Evolutionary conservation across 1,284 basidiomycete species (phyloP).

Genomic region (Moesziomyces sp.): DNA sequence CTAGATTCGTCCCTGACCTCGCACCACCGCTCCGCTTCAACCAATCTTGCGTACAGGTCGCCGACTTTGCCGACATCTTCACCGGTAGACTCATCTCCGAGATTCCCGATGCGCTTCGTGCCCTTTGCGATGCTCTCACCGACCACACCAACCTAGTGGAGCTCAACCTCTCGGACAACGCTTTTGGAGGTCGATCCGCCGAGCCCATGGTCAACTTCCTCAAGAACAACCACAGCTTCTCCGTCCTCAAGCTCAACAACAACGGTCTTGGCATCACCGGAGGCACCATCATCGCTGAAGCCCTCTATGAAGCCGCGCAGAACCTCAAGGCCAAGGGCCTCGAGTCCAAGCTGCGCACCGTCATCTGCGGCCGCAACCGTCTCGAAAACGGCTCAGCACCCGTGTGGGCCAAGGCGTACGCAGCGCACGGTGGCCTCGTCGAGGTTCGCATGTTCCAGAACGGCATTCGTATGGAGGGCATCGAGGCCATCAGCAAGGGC

Average conservation of each 20-base stretch:
- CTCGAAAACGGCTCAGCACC: constrained; percentile 89
- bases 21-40: neutral
- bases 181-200: constrained; percentile 93
- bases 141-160: constrained; percentile 83
- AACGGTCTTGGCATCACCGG: constrained; percentile 96
- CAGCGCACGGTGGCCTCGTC: constrained; percentile 78
- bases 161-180: constrained; percentile 93
- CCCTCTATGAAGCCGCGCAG: constrained; percentile 81
- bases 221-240: constrained; percentile 72
- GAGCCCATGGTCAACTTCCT: constrained; percentile 90
- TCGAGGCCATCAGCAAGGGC: constrained; percentile 81
- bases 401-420: constrained; percentile 88
- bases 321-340: constrained; percentile 77
- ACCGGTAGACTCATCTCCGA: constrained; percentile 95
- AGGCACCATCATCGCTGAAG: constrained; percentile 85
- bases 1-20: neutral
- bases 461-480: constrained; percentile 93
- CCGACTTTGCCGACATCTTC: constrained; percentile 97
- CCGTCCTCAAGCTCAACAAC: constrained; percentile 92
- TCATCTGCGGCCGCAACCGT: constrained; percentile 94
- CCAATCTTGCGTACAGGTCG: constrained; percentile 76
- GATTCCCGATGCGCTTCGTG: constrained; percentile 88
- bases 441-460: constrained; percentile 96
- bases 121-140: constrained; percentile 87
- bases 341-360: constrained; percentile 77